Conservation (phyloP, 225 moss, liverwort and hornwort genomes). For the Marchantia paleacea region DNA sequence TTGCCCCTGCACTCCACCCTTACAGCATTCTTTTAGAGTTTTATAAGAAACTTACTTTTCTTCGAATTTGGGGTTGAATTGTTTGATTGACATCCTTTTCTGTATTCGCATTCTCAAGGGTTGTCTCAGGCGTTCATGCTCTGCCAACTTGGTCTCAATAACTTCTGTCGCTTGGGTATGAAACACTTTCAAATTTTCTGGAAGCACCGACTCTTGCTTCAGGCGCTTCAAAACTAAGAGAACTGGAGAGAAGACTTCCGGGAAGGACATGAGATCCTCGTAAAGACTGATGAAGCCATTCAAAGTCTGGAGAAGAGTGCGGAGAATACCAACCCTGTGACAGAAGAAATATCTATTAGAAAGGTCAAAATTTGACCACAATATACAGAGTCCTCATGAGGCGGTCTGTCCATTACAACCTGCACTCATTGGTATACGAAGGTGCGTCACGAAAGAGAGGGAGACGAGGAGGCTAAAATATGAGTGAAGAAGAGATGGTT, state of each 20-base stretch:
- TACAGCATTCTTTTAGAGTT: too few species aligned
- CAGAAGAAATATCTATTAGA: neutral
- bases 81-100: constrained; percentile 82
- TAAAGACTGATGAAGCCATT: constrained; percentile 62
- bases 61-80: constrained; percentile 87
- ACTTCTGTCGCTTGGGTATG: constrained; percentile 53
- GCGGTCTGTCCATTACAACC: neutral
- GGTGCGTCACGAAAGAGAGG: neutral
- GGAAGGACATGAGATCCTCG: constrained; percentile 64
- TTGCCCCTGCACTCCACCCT: too few species aligned
- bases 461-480: neutral
- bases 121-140: constrained; percentile 58
- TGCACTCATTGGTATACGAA: neutral
- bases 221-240: constrained; percentile 53
- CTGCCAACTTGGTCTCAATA: constrained; percentile 56
- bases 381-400: neutral
- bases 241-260: constrained; percentile 80
- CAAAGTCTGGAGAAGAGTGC: constrained; percentile 63
- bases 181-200: constrained; percentile 48
- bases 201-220: constrained; percentile 39
- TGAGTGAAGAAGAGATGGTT: too few species aligned
- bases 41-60: constrained; percentile 56
- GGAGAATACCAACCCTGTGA: constrained; percentile 69
- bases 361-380: neutral
- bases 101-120: constrained; percentile 77